Evolutionary conservation across 2,329 filamentous ascomycete species (phyloP).

Genomic region (Ascomycota sp.): DNA sequence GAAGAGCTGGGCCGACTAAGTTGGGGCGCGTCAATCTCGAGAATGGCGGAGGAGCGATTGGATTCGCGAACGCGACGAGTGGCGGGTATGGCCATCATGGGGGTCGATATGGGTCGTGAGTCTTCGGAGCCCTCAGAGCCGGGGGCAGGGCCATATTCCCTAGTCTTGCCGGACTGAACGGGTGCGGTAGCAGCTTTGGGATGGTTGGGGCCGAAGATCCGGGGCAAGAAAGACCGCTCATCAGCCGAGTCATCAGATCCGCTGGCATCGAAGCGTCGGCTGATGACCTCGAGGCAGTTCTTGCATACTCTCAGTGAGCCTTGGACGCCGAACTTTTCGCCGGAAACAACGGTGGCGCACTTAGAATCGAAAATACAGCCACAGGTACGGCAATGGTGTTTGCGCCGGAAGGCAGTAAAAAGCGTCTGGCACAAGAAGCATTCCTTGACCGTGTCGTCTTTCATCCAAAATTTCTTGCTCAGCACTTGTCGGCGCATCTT

Average conservation of each 20-base stretch:
- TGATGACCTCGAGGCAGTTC: slow-evolving; percentile 78
- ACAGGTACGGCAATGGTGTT: slow-evolving; percentile 89
- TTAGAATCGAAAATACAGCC: slow-evolving; percentile 98
- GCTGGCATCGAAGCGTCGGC: slow-evolving; percentile 73
- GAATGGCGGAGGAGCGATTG: slow-evolving; percentile 66
- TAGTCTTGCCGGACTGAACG: slow-evolving; percentile 13
- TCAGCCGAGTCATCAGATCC: slow-evolving; percentile 73
- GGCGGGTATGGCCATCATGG: slow-evolving; percentile 51
- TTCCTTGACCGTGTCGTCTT: slow-evolving; percentile 92
- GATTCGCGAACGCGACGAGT: slow-evolving; percentile 50
- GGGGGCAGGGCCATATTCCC: slow-evolving; percentile 18
- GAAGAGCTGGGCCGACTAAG: slow-evolving; percentile 86
- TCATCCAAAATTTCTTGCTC: slow-evolving; percentile 98
- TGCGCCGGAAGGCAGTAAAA: slow-evolving; percentile 84
- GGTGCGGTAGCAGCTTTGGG: slow-evolving; percentile 17
- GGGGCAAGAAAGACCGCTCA: slow-evolving; percentile 47
- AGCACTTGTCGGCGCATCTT: slow-evolving; percentile 73
- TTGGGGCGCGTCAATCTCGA: slow-evolving; percentile 75
- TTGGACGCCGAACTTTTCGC: slow-evolving; percentile 68
- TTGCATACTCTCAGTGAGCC: slow-evolving; percentile 80
- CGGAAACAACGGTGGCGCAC: slow-evolving; percentile 81
- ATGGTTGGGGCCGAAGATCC: slow-evolving; percentile 37
- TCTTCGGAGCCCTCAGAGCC: slow-evolving; percentile 23
- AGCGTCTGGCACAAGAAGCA: slow-evolving; percentile 82
- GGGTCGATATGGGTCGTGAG: slow-evolving; percentile 36